Percentiles rank a stretch among this genome's conserved stretches.
Conservation (phyloP, 2,329 filamentous ascomycete species). For the Ceratocystis colombiana region DNA sequence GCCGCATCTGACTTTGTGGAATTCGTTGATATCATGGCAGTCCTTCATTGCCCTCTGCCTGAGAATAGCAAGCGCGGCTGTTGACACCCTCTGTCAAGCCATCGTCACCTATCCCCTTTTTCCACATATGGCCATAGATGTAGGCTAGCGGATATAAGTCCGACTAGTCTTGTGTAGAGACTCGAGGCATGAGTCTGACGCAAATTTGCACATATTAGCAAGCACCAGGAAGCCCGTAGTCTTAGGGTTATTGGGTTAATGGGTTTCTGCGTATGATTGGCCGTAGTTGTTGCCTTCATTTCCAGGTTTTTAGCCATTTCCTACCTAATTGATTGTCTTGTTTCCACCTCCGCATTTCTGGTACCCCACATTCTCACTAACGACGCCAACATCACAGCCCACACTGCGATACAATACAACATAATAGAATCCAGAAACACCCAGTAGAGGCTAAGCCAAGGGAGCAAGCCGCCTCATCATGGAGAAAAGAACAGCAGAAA, state of each 20-base stretch:
- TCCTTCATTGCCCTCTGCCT: too few species aligned
- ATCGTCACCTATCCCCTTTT: not conserved
- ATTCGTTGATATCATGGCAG: not conserved
- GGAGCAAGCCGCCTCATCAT: not conserved
- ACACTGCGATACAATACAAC: not conserved
- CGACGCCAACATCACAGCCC: not conserved
- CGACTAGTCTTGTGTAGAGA: too few species aligned
- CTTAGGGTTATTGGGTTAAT: too few species aligned
- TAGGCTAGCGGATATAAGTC: too few species aligned
- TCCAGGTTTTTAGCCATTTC: not conserved
- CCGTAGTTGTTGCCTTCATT: not conserved
- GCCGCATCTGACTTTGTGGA: not conserved
- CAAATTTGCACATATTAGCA: too few species aligned
- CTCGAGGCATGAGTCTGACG: too few species aligned
- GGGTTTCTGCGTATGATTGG: too few species aligned
- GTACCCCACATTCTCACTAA: constrained; percentile 8
- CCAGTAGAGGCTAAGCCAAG: not conserved
- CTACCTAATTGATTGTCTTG: not conserved
- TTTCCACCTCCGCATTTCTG: constrained; percentile 2
- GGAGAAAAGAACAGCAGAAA: not conserved
- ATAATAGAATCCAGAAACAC: not conserved
- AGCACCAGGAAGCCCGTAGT: too few species aligned
- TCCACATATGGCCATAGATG: too few species aligned
- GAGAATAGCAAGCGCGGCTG: too few species aligned
- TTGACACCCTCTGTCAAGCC: not conserved